Percentiles rank a stretch among this genome's conserved stretches.
phyloP scores from a whole-genome alignment of 2,329 filamentous ascomycete species.

The Teratosphaeria epicoccoides region DNA sequence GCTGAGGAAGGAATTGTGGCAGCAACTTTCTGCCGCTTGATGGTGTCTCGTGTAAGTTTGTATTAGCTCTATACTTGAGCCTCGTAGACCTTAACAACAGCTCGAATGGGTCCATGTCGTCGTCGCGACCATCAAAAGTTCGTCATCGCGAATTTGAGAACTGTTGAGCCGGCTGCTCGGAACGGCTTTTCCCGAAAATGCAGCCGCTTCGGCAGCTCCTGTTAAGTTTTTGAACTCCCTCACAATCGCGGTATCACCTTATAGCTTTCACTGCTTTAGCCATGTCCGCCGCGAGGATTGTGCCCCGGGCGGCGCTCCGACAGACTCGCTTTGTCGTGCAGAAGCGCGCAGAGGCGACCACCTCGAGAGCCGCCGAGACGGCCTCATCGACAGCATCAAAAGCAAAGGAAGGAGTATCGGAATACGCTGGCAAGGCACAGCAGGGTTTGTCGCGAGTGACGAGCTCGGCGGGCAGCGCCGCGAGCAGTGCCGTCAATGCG shows the following conservation, averaged over 20 bases:
- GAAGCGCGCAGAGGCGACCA: slow-evolving; percentile 40
- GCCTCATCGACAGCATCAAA: slow-evolving; percentile 28
- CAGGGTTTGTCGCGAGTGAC: slow-evolving; percentile 75
- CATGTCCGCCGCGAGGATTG: slow-evolving; percentile 37
- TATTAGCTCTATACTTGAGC: slow-evolving; percentile 29
- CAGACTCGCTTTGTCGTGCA: slow-evolving; percentile 33
- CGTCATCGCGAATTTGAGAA: not conserved
- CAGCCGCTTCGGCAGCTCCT: not conserved
- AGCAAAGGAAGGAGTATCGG: slow-evolving; percentile 30
- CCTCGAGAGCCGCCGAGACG: slow-evolving; percentile 35
- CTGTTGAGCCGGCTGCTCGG: not conserved
- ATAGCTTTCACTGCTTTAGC: slow-evolving; percentile 12
- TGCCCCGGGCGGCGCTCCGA: slow-evolving; percentile 37
- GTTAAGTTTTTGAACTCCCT: not conserved
- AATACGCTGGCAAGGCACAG: slow-evolving; percentile 51
- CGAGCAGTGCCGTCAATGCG: slow-evolving; percentile 61
- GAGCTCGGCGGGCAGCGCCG: slow-evolving; percentile 66
- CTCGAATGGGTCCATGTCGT: slow-evolving; percentile 59
- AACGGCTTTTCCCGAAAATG: not conserved
- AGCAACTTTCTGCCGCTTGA: slow-evolving; percentile 54
- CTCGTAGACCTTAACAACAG: slow-evolving; percentile 62
- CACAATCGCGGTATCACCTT: not conserved
- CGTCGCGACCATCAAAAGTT: not conserved
- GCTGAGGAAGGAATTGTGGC: slow-evolving; percentile 51
- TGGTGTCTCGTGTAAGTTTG: slow-evolving; percentile 41